Evolutionary conservation across 2,329 filamentous ascomycete species (phyloP), one percentile per base, ranked within the genome.

Genomic region (Phialocephala sp.): DNA sequence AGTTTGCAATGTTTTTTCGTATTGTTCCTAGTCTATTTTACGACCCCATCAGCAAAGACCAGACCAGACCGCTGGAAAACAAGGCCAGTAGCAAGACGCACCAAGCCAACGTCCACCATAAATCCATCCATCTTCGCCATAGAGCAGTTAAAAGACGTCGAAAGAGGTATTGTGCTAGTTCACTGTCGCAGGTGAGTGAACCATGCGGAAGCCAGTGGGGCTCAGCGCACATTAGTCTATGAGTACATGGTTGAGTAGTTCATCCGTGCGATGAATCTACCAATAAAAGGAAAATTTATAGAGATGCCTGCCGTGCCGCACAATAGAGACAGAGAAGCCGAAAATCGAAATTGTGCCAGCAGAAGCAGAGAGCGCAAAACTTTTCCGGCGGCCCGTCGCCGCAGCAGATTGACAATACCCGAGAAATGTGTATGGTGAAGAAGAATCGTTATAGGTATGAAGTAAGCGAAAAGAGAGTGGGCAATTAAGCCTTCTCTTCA

Each of bases 401-500:
- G 67, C 72, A 69, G 70, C 73, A 72, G 69, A 74, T 72, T 72
- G 72, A 75, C 69, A 72, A 73, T 67, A 73, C 69, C 65, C 68
- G 59, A 59, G 68, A 73, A 70, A 71, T 64, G 65, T 66, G 66
- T 69, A 64, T 62, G 41, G 24, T 35, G 55, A 69, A 68, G 67
- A 68, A 68, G 60, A 69, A 43, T 68, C 65, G 63, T 71, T 68
- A 63, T 58, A 59, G 63, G 65, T 69, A 69, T 68, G 37, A 62
- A 47, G 55, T 55, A 58, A 56, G 41, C 50, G 57, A 59, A 59
- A 73, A 71, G 65, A 75, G 72, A 73, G 64, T 66, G 72, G 72
- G 74, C 72, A 76, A 76, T 77, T 82, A 84, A 77, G 82, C 82
- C 79, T 85, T 86, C 70, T 84, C 82, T 73, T 83, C 82, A 54